Evolutionary conservation across 1,284 basidiomycete genomes (phyloP), one percentile per base, ranked within the genome.

Genomic region (Puccinia sorghi): DNA sequence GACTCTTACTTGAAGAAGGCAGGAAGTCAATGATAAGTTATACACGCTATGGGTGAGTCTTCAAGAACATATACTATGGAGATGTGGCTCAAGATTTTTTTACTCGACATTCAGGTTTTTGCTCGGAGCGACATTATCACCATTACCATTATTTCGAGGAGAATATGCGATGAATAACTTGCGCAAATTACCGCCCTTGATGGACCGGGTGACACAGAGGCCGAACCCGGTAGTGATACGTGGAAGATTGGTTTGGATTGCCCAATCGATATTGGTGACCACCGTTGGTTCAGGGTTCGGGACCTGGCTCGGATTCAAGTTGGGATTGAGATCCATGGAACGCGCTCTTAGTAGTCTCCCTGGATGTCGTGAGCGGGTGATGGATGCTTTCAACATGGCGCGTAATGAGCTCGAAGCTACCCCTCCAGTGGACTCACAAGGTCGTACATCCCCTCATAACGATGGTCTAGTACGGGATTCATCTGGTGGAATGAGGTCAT

Each of bases 81-180:
- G 66, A 71, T 50, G 50, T 67, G 22, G 77, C 79, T 9, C 81
- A 80, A 37, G 81, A 80, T 0, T 32, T 32, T 32, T 32, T 2
- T 22, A 8, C 11, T 22, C 7, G 5, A 3, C 41, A 25, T 1
- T 1, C 20, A 76, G 74, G 37, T 76, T 76, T 27, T 25, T 76
- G 27, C 22, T 76, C 1, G 74, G 74, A n/a, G 74, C 74, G 11
- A 67, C 52, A 12, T 22, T 76, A 4, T 50, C 74, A 43, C 74
- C 74, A 7, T 20, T 76, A 37, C 74, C 74, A 8, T 32, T 76
- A n/a, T 76, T 76, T 54, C 50, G 63, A 15, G 61, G 61, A n/a
- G 11, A 64, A 22, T 66, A 76, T 52, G 43, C 74, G 12, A 15
- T 67, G 7, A 41, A 61, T 20, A 63, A 63, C 25, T 20, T 69